Conservation (phyloP, 345 rosid genomes). For the Conringia planisiliqua region DNA sequence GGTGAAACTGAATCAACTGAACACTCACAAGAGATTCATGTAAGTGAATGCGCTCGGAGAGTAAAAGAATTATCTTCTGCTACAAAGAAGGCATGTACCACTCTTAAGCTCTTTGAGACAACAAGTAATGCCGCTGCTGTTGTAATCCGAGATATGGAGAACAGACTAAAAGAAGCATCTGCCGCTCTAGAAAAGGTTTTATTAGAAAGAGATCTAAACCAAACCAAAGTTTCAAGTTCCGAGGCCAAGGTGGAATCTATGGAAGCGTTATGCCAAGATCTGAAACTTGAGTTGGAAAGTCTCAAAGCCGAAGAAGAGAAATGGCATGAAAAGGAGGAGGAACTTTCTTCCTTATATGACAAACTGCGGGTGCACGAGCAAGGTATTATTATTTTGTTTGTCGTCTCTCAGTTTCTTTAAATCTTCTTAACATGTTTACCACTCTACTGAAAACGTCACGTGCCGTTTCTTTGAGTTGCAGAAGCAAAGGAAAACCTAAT, state of each 20-base stretch:
- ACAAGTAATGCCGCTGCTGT: constrained; percentile 48
- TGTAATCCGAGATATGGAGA: constrained; percentile 57
- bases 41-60: constrained; percentile 35
- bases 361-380: constrained; percentile 43
- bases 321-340: constrained; percentile 65
- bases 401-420: constrained; percentile 2
- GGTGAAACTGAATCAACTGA: constrained; percentile 34
- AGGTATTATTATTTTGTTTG: constrained; percentile 37
- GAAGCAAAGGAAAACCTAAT: constrained; percentile 52
- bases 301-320: constrained; percentile 45
- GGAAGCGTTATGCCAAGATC: constrained; percentile 48
- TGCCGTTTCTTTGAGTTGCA: constrained; percentile 29
- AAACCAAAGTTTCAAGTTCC: constrained; percentile 48
- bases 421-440: constrained; percentile 11
- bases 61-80: constrained; percentile 49
- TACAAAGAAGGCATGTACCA: constrained; percentile 36
- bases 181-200: constrained; percentile 38
- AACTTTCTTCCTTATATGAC: constrained; percentile 40
- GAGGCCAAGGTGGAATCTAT: constrained; percentile 50
- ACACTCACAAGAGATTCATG: constrained; percentile 31
- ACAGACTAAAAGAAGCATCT: constrained; percentile 42
- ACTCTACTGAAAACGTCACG: background rate
- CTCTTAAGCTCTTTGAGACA: constrained; percentile 49
- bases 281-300: constrained; percentile 45
- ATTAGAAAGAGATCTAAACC: constrained; percentile 50